Conservation (phyloP, 306 rosid species). For the Macrotyloma uniflorum region DNA sequence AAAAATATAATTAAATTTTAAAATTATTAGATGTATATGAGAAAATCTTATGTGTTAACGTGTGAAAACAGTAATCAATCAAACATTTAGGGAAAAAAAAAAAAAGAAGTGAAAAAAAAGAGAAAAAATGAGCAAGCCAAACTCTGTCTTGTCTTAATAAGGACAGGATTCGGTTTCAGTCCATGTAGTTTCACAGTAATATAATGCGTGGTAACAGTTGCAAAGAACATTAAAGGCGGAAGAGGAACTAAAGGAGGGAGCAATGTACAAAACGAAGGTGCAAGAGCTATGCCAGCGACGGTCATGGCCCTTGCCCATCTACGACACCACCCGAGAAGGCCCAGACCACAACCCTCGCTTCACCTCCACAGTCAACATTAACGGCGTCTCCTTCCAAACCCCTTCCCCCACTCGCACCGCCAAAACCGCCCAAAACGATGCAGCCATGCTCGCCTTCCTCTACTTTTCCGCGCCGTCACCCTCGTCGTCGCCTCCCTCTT, state of each 20-base stretch:
- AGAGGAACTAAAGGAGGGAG: neutral
- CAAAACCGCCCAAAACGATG: conserved; percentile 63
- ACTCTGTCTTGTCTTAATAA: too few relatives aligned
- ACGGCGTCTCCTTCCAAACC: conserved; percentile 29
- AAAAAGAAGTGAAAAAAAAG: too few relatives aligned
- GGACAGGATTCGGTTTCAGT: neutral
- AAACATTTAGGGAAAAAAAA: too few relatives aligned
- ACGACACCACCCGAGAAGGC: conserved; percentile 45
- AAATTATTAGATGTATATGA: too few relatives aligned
- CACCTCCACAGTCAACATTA: conserved; percentile 45
- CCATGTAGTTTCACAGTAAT: neutral
- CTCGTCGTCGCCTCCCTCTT: neutral
- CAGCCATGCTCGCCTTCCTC: conserved; percentile 59
- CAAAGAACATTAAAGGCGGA: neutral
- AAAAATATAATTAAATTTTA: too few relatives aligned
- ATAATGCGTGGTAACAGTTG: neutral
- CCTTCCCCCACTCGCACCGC: conserved; percentile 10
- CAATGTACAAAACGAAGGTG: conserved; percentile 62
- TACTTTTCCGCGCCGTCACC: conserved; percentile 39
- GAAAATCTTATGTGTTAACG: too few relatives aligned
- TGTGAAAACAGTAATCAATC: too few relatives aligned
- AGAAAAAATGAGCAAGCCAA: too few relatives aligned
- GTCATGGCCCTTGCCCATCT: conserved; percentile 52
- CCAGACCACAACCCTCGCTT: conserved; percentile 55
- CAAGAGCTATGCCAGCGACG: conserved; percentile 63